These are phyloP conservation scores for Rhodocollybia butyracea DNA, from an alignment of 768 basidiomycete species.

Conservation along the genomic window DNA sequence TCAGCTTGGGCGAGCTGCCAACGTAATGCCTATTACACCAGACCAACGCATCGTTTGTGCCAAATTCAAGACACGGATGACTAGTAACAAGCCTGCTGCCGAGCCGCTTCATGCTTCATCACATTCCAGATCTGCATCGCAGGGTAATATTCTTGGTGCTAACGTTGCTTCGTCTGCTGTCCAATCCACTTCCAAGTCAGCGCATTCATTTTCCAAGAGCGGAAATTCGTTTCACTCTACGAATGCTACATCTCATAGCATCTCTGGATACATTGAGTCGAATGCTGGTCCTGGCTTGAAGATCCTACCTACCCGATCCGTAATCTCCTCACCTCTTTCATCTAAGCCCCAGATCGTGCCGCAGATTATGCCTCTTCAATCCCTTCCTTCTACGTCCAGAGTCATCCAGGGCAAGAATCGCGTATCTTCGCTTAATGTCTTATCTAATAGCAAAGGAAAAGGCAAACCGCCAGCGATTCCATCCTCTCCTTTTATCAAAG, in stretches of 20 bases:
- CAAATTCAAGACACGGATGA: conserved; percentile 26
- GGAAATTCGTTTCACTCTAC: too few species aligned
- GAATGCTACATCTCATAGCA: too few species aligned
- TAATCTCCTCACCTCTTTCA: background rate
- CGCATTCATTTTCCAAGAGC: too few species aligned
- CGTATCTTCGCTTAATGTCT: background rate
- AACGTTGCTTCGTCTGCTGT: background rate
- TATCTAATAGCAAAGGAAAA: background rate
- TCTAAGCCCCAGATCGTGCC: conserved; percentile 8
- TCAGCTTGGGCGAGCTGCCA: conserved; percentile 31
- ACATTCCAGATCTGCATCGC: background rate
- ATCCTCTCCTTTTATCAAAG: background rate
- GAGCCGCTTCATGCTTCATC: background rate
- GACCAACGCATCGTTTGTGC: conserved; percentile 36
- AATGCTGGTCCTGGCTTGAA: background rate
- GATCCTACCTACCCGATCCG: background rate
- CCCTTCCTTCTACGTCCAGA: background rate
- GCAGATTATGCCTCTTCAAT: conserved; percentile 7
- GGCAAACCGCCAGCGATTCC: background rate
- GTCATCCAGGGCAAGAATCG: background rate
- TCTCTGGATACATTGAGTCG: too few species aligned
- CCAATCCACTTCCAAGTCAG: background rate
- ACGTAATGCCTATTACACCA: conserved; percentile 12
- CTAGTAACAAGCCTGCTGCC: background rate
- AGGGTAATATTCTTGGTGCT: background rate